Evolutionary conservation across 1,284 basidiomycete genomes (phyloP).

Genomic region (Heterobasidion annosum): DNA sequence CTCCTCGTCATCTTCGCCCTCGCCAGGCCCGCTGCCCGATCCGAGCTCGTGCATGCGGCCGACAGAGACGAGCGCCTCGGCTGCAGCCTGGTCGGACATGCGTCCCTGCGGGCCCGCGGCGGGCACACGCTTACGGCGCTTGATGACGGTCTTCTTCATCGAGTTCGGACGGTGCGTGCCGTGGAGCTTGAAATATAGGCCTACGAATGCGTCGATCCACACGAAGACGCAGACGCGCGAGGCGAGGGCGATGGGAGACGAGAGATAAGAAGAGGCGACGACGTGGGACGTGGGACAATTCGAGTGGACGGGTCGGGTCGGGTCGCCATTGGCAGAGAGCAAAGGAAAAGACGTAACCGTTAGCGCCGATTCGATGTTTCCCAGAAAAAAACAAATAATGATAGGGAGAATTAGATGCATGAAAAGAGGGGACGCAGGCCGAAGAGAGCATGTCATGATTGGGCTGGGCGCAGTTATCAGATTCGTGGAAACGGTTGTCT

Average conservation of each 20-base stretch:
- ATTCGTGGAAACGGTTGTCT: constrained; percentile 4
- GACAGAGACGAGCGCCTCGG: constrained; percentile 74
- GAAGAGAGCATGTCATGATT: constrained; percentile 2
- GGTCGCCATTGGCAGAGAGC: not conserved
- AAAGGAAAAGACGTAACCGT: constrained; percentile 5
- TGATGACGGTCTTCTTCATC: constrained; percentile 99
- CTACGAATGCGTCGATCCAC: constrained; percentile 27
- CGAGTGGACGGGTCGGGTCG: not conserved
- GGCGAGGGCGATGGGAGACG: not conserved
- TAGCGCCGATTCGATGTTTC: constrained; percentile 12
- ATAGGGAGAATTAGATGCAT: constrained; percentile 7
- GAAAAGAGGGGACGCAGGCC: constrained; percentile 12
- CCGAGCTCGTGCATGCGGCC: constrained; percentile 34
- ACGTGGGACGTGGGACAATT: not conserved
- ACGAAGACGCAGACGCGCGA: not conserved
- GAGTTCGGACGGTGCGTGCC: constrained; percentile 94
- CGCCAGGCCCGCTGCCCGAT: not conserved
- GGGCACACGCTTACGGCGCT: constrained; percentile 92
- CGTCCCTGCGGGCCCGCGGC: constrained; percentile 51
- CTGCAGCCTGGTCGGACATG: constrained; percentile 76
- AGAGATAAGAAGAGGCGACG: not conserved
- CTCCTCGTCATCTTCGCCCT: constrained; percentile 39
- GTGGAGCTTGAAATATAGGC: constrained; percentile 97
- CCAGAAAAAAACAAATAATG: constrained; percentile 3
- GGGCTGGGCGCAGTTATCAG: constrained; percentile 11